Evolutionary conservation across 352 stramenopile genomes (phyloP).

Genomic region (Globisporangium spiculum): DNA sequence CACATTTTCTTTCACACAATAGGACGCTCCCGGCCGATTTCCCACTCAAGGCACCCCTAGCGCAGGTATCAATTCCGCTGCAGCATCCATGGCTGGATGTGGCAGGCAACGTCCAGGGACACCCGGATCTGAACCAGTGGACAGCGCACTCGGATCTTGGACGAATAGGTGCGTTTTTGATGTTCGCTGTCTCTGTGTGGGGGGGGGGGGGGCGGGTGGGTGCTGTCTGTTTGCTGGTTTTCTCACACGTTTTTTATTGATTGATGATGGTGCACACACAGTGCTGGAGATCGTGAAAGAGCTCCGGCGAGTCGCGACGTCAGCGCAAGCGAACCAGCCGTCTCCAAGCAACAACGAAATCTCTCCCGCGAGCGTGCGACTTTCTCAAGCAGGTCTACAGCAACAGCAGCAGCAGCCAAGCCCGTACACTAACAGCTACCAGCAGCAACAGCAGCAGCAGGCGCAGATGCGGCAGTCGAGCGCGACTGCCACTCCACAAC

Average conservation of each 20-base stretch:
- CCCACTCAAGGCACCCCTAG: constrained; percentile 57
- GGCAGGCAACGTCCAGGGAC: constrained; percentile 61
- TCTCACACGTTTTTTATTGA: not conserved
- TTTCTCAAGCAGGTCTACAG: constrained; percentile 3
- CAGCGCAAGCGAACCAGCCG: constrained; percentile 10
- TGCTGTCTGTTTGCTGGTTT: not conserved
- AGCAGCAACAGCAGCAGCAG: constrained; percentile 22
- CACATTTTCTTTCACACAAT: not conserved
- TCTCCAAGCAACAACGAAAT: constrained; percentile 1
- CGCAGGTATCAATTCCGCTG: constrained; percentile 67
- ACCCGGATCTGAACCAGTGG: constrained; percentile 78
- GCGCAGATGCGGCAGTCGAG: constrained; percentile 1
- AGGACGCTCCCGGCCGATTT: constrained; percentile 77
- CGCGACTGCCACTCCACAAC: not conserved
- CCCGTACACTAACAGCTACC: constrained; percentile 8
- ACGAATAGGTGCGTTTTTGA: constrained; percentile 45
- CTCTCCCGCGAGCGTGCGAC: constrained; percentile 4
- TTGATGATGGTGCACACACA: constrained; percentile 5
- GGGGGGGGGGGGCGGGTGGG: not conserved
- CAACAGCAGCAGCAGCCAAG: constrained; percentile 10
- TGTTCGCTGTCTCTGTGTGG: not conserved
- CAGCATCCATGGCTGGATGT: constrained; percentile 76
- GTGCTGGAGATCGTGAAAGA: constrained; percentile 71
- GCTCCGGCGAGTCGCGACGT: constrained; percentile 28
- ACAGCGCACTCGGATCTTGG: constrained; percentile 81